phyloP scores from a whole-genome alignment of 108 stramenopile genomes.

The Schizochytrium sp. region DNA sequence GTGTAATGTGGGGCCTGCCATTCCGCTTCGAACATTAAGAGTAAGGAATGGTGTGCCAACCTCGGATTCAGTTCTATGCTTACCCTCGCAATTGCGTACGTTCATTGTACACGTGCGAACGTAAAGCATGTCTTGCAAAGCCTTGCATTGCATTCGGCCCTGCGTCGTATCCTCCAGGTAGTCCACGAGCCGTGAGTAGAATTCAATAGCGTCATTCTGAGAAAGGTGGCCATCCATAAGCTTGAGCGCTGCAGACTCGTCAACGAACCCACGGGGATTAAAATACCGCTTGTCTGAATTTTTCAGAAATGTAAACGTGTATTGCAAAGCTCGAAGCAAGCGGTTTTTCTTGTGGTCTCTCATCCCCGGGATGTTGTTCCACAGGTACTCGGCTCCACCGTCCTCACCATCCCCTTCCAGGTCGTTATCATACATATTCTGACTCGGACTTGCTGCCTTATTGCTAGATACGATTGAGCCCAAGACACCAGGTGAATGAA shows the following conservation, averaged over 20 bases:
- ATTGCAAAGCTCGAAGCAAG: constrained; percentile 38
- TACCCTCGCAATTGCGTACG: constrained; percentile 53
- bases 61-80: constrained; percentile 55
- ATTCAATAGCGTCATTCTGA: constrained; percentile 43
- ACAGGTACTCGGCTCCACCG: constrained; percentile 19
- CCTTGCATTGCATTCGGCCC: constrained; percentile 15
- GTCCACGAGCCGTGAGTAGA: constrained; percentile 54
- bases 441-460: not conserved
- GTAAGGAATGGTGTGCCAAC: constrained; percentile 50
- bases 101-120: constrained; percentile 59
- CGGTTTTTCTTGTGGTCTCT: constrained; percentile 51
- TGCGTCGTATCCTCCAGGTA: constrained; percentile 24
- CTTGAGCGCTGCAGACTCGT: constrained; percentile 43
- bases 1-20: constrained; percentile 51
- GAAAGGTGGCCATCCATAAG: constrained; percentile 45
- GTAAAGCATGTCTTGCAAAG: constrained; percentile 51
- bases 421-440: not conserved
- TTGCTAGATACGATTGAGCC: not conserved
- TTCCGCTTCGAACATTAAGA: constrained; percentile 43
- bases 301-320: constrained; percentile 45
- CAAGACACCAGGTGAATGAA: not conserved
- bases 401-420: constrained; percentile 23
- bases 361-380: not conserved
- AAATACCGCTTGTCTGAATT: constrained; percentile 57
- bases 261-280: constrained; percentile 40